Evolutionary conservation across 108 stramenopile species (phyloP).

Genomic region (Seminavis robusta): DNA sequence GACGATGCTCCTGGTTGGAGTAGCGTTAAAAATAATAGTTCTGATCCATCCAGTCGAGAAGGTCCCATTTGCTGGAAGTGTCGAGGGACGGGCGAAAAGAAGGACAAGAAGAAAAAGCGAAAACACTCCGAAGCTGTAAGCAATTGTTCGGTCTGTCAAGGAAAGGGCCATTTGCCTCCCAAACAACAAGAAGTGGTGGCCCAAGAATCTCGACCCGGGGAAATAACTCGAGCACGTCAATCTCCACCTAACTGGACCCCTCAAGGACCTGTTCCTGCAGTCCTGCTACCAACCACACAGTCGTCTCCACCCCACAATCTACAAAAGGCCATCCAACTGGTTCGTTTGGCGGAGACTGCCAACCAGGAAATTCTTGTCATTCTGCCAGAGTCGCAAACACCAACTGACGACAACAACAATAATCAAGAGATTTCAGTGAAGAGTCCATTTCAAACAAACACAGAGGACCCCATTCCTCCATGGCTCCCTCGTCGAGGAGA

Average conservation of each 20-base stretch:
- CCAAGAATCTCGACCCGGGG: constrained; percentile 2
- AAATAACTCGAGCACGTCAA: constrained; percentile 18
- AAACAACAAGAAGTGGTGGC: constrained; percentile 15
- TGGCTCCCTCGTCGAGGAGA: constrained; percentile 58
- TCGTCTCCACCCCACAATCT: background rate
- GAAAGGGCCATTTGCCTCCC: constrained; percentile 29
- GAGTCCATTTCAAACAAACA: constrained; percentile 14
- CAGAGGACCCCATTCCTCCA: constrained; percentile 11
- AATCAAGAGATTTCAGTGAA: constrained; percentile 16
- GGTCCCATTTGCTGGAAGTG: constrained; percentile 71
- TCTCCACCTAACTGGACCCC: constrained; percentile 23
- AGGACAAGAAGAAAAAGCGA: constrained; percentile 6
- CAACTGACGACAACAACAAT: constrained; percentile 8
- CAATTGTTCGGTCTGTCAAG: constrained; percentile 48
- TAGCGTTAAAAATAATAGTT: too few relatives aligned
- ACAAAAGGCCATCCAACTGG: background rate
- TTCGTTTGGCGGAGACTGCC: background rate
- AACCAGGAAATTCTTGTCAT: background rate
- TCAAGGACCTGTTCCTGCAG: constrained; percentile 23
- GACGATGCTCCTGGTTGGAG: too few relatives aligned
- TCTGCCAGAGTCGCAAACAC: constrained; percentile 9
- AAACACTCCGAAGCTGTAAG: background rate
- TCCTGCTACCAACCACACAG: background rate
- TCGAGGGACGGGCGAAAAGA: constrained; percentile 19
- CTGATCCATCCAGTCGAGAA: too few relatives aligned